A percentile compares a stretch with the other conserved stretches of the same genome.
phyloP scores from a whole-genome alignment of 768 basidiomycete species.

The Suillus tomentosus region DNA sequence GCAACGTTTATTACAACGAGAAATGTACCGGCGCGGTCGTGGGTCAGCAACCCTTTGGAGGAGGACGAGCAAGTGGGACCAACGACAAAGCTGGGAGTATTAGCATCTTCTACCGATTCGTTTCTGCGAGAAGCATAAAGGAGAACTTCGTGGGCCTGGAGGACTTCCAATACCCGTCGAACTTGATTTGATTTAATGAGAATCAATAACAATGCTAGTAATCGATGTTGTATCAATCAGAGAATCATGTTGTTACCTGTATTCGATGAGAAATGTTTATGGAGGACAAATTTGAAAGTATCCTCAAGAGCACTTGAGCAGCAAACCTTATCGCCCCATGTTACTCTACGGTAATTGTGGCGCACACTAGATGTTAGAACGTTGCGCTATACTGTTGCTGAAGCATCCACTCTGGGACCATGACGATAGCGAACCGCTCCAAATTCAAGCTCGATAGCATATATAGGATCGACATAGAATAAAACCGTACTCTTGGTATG shows the following conservation, averaged over 20 bases:
- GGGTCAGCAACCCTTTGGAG: constrained; percentile 98
- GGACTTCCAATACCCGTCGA: constrained; percentile 85
- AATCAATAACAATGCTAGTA: neutral
- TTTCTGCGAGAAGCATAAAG: constrained; percentile 92
- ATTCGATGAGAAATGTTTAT: neutral
- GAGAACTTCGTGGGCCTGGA: constrained; percentile 90
- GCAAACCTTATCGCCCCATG: too few species aligned
- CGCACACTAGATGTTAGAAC: too few species aligned
- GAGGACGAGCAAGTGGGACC: constrained; percentile 89
- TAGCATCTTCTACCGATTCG: constrained; percentile 75
- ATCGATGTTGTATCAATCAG: neutral
- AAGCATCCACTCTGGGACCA: too few species aligned
- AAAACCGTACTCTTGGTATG: neutral
- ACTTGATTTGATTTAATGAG: constrained; percentile 54
- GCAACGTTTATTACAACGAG: constrained; percentile 98
- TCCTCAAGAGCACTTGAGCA: too few species aligned
- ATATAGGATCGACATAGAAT: too few species aligned
- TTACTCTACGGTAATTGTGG: too few species aligned
- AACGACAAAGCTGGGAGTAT: constrained; percentile 97
- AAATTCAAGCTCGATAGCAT: too few species aligned
- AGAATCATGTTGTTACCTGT: neutral
- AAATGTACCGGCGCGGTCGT: constrained; percentile 98
- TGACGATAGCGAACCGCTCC: too few species aligned
- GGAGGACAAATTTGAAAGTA: neutral
- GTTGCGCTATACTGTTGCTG: too few species aligned